Base-by-base conservation (phyloP, 2,329 filamentous ascomycete species). In the Fusarium sp. region DNA sequence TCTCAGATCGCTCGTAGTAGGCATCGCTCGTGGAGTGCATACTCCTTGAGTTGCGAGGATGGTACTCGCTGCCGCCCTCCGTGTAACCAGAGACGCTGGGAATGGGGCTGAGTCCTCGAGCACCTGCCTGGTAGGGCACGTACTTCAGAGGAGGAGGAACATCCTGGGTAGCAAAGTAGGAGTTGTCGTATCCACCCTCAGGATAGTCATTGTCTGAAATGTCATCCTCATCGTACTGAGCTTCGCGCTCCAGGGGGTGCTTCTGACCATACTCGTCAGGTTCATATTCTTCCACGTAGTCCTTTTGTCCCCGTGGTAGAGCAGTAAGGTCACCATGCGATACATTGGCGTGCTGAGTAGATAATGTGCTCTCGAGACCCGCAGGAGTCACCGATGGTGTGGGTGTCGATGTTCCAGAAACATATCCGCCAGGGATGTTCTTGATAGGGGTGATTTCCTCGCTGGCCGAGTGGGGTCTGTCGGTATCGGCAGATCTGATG, bases 11-110 rank as follows among this genome's bases (percentile, higher is more conserved):
- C 31, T 86, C 87, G 2, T 90, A 90, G 28, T 90, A 82, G 2
- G 86, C 88, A n/a, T 85, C 86, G 20, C 81, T 82, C 4, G 80
- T 72, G 7, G 79, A 80, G 15, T 83, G 84, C 44, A 85, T 85
- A 33, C 86, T 81, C 59, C 84, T 81, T 2, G 89, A 88, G 61
- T 90, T 86, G 49, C 87, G 87, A 72, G 87, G 87, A 31, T 81
- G 80, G 34, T 85, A 85, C 65, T 90, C 86, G 73, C 85, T 90
- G 54, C 89, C 89, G 46, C 89, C 88, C 73, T 94, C 90, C 6
- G 89, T 91, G 74, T 94, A 95, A 66, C 95, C 96, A 13, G 94
- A 95, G 17, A 97, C 93, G 74, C 95, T 98, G 72, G 96, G 95
- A 63, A 97, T 95, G 1, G 95, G 95, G 76, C 95, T 98, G 49